phyloP scores from a whole-genome alignment of 2,329 filamentous ascomycete genomes.

The Aphanocladium album region DNA sequence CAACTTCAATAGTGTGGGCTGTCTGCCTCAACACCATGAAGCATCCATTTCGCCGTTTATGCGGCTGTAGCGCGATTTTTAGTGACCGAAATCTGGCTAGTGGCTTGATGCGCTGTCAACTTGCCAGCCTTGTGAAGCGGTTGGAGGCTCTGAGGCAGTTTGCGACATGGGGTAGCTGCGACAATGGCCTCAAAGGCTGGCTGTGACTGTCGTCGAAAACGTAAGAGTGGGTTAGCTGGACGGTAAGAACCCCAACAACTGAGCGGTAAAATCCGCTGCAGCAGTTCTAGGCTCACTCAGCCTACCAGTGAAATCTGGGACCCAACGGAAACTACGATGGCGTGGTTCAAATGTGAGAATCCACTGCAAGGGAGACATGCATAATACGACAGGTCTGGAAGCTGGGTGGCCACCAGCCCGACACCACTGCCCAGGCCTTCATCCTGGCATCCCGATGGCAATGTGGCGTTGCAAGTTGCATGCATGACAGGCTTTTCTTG shows the following conservation, averaged over 20 bases:
- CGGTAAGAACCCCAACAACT: neutral
- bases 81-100: neutral
- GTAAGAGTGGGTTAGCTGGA: neutral
- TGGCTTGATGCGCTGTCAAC: conserved; percentile 2
- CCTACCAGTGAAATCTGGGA: neutral
- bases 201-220: no score
- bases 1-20: neutral
- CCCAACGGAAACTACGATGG: neutral
- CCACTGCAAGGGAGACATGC: conserved; percentile 1
- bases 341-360: neutral
- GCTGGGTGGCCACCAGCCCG: neutral
- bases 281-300: neutral
- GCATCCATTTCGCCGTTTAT: neutral
- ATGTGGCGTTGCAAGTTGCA: neutral
- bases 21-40: neutral
- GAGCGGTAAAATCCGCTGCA: neutral
- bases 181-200: neutral
- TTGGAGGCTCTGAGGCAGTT: neutral
- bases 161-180: neutral
- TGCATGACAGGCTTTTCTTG: neutral
- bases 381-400: neutral
- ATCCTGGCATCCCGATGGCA: neutral
- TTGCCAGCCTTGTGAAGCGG: neutral
- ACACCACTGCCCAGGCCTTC: neutral
- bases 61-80: neutral